Percentiles rank a stretch among this genome's conserved stretches.
These are phyloP conservation scores for Citropsis articulata DNA, from an alignment of 345 rosid genomes.

Conservation along the genomic window DNA sequence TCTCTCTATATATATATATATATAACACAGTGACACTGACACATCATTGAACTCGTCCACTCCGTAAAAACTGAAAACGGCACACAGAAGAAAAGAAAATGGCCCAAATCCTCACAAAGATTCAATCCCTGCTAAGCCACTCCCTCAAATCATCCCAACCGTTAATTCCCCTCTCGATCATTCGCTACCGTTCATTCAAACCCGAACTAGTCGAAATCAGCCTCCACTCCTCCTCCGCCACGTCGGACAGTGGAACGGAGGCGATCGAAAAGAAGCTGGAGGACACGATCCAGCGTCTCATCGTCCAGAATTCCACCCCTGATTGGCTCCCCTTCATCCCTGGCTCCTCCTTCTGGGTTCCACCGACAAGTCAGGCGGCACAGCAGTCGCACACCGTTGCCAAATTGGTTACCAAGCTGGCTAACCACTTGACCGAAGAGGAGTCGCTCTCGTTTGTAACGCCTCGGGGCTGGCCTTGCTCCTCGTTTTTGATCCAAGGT, in stretches of 20 bases:
- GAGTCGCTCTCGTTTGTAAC: conserved; percentile 32
- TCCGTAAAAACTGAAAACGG: background rate
- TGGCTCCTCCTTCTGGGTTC: conserved; percentile 54
- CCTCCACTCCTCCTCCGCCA: conserved; percentile 5
- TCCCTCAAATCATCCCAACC: background rate
- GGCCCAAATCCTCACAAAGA: background rate
- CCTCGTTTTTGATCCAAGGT: conserved; percentile 32
- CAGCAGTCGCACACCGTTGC: conserved; percentile 18
- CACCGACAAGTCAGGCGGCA: conserved; percentile 16
- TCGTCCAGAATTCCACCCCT: conserved; percentile 40
- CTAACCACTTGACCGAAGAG: conserved; percentile 32
- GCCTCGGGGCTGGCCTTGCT: conserved; percentile 44
- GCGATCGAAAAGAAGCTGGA: conserved; percentile 27
- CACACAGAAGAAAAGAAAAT: background rate
- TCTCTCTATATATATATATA: background rate
- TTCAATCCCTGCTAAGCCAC: background rate
- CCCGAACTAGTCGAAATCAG: conserved; percentile 16
- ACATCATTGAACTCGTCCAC: background rate
- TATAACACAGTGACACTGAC: background rate
- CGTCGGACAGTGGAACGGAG: conserved; percentile 1
- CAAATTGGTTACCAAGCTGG: conserved; percentile 23
- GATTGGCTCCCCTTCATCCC: conserved; percentile 52
- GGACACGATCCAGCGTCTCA: conserved; percentile 32
- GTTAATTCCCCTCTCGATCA: background rate
- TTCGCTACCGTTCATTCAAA: conserved; percentile 8